Percentiles rank a stretch among this genome's conserved stretches.
These are phyloP conservation scores for Candida nonsorbophila DNA, from an alignment of 805 yeast genomes.

Conservation along the genomic window DNA sequence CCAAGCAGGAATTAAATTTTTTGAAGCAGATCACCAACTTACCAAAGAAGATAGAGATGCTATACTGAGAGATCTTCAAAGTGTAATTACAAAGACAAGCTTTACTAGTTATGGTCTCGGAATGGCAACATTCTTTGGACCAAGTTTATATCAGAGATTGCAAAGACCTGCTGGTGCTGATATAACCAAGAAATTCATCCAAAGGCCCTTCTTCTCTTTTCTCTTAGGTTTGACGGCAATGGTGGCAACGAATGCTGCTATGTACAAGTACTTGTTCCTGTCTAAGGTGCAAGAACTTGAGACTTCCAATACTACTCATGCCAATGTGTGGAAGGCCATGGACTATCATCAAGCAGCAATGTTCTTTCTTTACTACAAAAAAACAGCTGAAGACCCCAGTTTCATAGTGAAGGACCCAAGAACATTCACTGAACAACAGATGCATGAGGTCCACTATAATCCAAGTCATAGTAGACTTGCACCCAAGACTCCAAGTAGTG, in stretches of 20 bases:
- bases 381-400: slow-evolving; percentile 47
- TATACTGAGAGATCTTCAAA: slow-evolving; percentile 24
- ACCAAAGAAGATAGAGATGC: slow-evolving; percentile 23
- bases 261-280: slow-evolving; percentile 17
- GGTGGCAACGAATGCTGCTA: slow-evolving; percentile 19
- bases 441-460: slow-evolving; percentile 24
- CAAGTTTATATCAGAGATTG: slow-evolving; percentile 20
- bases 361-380: slow-evolving; percentile 44
- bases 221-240: slow-evolving; percentile 23
- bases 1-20: slow-evolving; percentile 32
- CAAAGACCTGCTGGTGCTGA: slow-evolving; percentile 1
- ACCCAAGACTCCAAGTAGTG: too few species aligned
- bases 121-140: slow-evolving; percentile 20
- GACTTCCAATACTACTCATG: slow-evolving; percentile 4
- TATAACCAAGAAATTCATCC: slow-evolving; percentile 10
- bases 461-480: slow-evolving; percentile 8
- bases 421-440: slow-evolving; percentile 16
- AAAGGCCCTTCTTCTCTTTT: slow-evolving; percentile 29
- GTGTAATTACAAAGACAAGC: slow-evolving; percentile 17
- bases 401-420: slow-evolving; percentile 54
- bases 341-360: slow-evolving; percentile 29
- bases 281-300: slow-evolving; percentile 13
- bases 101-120: slow-evolving; percentile 22
- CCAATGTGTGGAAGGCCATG: slow-evolving; percentile 31
- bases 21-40: slow-evolving; percentile 35